Base-by-base conservation (phyloP, 2,329 filamentous ascomycete species). In the Alternaria sp. region DNA sequence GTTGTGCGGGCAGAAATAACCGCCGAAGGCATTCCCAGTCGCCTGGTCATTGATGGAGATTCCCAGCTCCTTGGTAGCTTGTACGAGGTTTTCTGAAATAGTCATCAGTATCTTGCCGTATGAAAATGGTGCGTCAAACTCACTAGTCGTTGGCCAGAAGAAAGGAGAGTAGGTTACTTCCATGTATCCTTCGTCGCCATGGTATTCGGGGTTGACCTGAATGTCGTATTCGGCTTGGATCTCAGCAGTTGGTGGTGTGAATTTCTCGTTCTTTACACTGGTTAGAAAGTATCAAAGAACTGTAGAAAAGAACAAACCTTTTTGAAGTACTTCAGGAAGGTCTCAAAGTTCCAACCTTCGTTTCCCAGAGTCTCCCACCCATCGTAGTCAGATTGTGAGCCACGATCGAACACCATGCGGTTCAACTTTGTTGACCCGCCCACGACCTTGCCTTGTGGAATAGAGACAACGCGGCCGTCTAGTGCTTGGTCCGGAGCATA, bases 341-440 rank as follows among this genome's bases (percentile, higher is more conserved):
- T 63, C 2, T 69, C 63, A 50, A 75, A 77, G 50, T 75, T 60
- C 75, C 73, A 76, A 18, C 74, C 73, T 15, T 64, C 41, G 37
- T 74, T 74, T 3, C 73, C 72, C 10, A 76, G 59, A 8, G 50
- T 18, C 53, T 73, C 71, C 73, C 74, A 76, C 11, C 60, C 70
- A 69, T 78, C 72, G 41, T 76, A 79, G 28, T 79, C 77, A 9
- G 72, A 68, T 43, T 65, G 70, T 5, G 66, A 54, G 9, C 67
- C 74, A 20, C 76, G 74, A 47, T 77, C 73, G 53, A 74, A 74
- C 3, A 72, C 71, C 66, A 78, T 71, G 20, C 81, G 77, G 60
- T 84, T 84, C n/a, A 85, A 53, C 56, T 72, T 72, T 5, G 71
- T 71, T 11, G 68, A 70, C 23, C 72, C 72, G n/a, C 72, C 72